Percentiles rank a stretch among this genome's conserved stretches.
Conservation (phyloP, 2,329 filamentous ascomycete genomes). For the Domatiomyces globalis region DNA sequence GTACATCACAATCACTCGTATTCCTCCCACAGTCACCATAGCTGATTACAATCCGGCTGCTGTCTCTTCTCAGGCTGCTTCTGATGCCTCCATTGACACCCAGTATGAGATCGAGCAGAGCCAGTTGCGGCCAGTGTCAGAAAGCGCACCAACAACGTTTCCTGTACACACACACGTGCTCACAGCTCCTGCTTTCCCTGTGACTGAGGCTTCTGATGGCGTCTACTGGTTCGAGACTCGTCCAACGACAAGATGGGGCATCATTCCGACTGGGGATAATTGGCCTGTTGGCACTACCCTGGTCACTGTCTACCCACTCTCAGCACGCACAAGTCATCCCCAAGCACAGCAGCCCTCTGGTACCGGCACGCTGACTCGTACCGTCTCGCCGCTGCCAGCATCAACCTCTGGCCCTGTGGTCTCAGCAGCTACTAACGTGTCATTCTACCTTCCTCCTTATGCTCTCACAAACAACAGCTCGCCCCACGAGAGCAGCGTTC, state of each 20-base stretch:
- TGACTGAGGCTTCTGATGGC: constrained; percentile 12
- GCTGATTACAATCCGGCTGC: constrained; percentile 10
- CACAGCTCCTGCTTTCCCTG: constrained; percentile 11
- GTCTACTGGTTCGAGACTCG: constrained; percentile 9
- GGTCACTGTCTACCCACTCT: neutral
- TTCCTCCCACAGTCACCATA: constrained; percentile 13
- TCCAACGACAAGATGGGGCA: constrained; percentile 1
- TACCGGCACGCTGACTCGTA: constrained; percentile 8
- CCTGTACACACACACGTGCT: constrained; percentile 10
- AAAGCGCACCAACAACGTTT: constrained; percentile 4
- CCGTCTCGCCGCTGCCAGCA: constrained; percentile 5
- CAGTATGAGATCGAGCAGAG: constrained; percentile 8
- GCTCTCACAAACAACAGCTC: neutral
- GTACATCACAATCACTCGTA: constrained; percentile 4
- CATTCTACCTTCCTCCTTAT: neutral
- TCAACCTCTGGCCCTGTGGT: neutral
- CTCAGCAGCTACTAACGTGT: neutral
- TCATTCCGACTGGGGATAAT: constrained; percentile 1
- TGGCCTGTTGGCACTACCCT: neutral
- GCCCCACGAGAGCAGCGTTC: neutral
- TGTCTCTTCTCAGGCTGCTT: constrained; percentile 6
- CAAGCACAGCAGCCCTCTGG: constrained; percentile 1
- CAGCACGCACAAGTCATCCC: neutral
- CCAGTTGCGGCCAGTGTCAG: constrained; percentile 8
- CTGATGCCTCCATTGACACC: constrained; percentile 11